These are phyloP conservation scores for Actinomucor elegans DNA, from an alignment of 371 early-diverging fungal species.

Conservation along the genomic window DNA sequence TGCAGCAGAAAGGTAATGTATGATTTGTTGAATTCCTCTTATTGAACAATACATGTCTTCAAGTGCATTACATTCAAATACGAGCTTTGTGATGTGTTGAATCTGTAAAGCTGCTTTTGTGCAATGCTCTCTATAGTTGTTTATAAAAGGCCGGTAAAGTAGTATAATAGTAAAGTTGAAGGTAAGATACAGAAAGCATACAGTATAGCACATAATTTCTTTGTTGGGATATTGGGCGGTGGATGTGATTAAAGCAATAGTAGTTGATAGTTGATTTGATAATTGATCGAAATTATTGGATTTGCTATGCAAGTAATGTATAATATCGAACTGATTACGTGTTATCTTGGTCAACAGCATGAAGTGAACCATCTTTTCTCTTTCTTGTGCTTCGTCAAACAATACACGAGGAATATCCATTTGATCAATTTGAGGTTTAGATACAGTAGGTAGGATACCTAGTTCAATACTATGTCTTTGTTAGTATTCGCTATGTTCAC, in stretches of 20 bases:
- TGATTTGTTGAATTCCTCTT: conserved; percentile 40
- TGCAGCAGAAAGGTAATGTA: conserved; percentile 45
- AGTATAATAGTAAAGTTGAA: conserved; percentile 22
- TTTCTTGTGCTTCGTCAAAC: conserved; percentile 18
- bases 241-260: conserved; percentile 6
- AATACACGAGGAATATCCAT: conserved; percentile 21
- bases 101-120: conserved; percentile 28
- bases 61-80: conserved; percentile 26
- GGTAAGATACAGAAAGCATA: conserved; percentile 21
- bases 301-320: conserved; percentile 13
- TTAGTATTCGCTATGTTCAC: no score
- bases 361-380: conserved; percentile 24
- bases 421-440: no score
- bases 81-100: conserved; percentile 18
- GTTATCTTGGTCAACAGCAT: conserved; percentile 16
- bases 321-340: conserved; percentile 16
- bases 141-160: conserved; percentile 15
- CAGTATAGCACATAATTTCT: conserved; percentile 21
- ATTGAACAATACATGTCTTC: conserved; percentile 42
- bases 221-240: conserved; percentile 8
- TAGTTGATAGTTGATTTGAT: conserved; percentile 1
- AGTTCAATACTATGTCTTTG: conserved; percentile 20
- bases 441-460: conserved; percentile 18
- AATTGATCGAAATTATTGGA: neutral
- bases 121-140: conserved; percentile 11